Evolutionary conservation across 2,329 filamentous ascomycete species (phyloP).

Genomic region (Colletotrichum sp.): DNA sequence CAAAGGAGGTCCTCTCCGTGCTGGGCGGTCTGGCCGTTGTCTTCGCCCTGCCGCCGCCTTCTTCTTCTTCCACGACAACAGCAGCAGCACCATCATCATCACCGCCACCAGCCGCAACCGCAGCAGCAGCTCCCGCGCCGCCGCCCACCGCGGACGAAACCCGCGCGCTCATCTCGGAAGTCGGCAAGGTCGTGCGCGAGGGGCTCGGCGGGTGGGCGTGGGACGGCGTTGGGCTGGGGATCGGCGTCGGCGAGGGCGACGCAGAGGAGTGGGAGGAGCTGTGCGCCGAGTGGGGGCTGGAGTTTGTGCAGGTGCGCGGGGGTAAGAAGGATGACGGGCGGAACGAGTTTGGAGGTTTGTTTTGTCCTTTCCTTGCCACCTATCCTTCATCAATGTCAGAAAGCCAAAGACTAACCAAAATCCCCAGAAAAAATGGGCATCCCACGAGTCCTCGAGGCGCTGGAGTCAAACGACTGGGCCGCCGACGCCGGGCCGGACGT

Average conservation of each 20-base stretch:
- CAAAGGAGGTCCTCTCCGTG: slow-evolving; percentile 65
- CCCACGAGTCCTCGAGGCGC: slow-evolving; percentile 62
- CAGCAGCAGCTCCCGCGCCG: not conserved
- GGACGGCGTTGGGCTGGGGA: slow-evolving; percentile 67
- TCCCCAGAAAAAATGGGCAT: slow-evolving; percentile 62
- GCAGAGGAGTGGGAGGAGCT: slow-evolving; percentile 66
- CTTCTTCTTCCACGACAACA: not conserved
- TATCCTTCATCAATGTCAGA: not conserved
- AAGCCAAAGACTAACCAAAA: slow-evolving; percentile 22
- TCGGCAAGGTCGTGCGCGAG: slow-evolving; percentile 60
- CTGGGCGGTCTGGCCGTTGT: slow-evolving; percentile 66
- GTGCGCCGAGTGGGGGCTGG: slow-evolving; percentile 61
- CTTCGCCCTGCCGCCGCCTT: slow-evolving; percentile 43
- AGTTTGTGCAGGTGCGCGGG: slow-evolving; percentile 63
- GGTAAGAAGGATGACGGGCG: slow-evolving; percentile 39
- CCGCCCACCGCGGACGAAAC: slow-evolving; percentile 24
- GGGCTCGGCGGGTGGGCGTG: slow-evolving; percentile 66
- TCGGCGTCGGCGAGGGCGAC: slow-evolving; percentile 55
- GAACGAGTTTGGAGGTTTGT: slow-evolving; percentile 69
- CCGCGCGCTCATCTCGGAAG: slow-evolving; percentile 52
- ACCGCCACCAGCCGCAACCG: not conserved
- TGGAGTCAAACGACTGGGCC: slow-evolving; percentile 70
- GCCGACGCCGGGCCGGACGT: slow-evolving; percentile 33
- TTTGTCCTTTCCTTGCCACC: too few relatives aligned
- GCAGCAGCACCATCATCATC: not conserved